phyloP scores from a whole-genome alignment of 768 basidiomycete genomes.

The Collybia mongolica region DNA sequence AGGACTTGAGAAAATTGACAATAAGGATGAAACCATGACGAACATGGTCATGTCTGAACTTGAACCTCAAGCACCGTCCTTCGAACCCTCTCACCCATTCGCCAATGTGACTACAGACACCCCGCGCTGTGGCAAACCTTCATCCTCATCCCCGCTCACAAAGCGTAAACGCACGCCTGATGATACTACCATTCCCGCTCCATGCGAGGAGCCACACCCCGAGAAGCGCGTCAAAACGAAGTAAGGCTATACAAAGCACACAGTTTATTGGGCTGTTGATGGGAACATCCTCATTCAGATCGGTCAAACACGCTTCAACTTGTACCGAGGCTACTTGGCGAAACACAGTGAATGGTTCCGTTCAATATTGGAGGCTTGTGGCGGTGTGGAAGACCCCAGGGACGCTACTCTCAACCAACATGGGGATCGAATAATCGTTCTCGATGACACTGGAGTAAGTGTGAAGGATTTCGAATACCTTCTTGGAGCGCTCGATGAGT shows the following conservation, averaged over 20 bases:
- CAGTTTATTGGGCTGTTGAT: constrained; percentile 20
- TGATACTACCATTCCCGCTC: too few species aligned
- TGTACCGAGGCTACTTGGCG: constrained; percentile 22
- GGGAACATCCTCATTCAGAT: constrained; percentile 24
- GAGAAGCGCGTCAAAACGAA: constrained; percentile 1
- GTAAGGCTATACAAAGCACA: constrained; percentile 15
- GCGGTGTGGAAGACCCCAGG: constrained; percentile 1
- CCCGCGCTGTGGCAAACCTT: too few species aligned
- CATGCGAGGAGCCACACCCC: not conserved
- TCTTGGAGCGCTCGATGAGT: constrained; percentile 16
- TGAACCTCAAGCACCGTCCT: too few species aligned
- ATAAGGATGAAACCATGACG: too few species aligned
- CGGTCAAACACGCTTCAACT: constrained; percentile 14
- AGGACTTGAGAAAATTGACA: too few species aligned
- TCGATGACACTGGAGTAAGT: not conserved
- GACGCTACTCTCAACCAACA: constrained; percentile 4
- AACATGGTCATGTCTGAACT: too few species aligned
- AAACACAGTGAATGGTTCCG: constrained; percentile 22
- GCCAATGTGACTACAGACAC: too few species aligned
- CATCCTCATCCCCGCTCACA: too few species aligned
- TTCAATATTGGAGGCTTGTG: constrained; percentile 14
- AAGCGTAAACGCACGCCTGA: too few species aligned
- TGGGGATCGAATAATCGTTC: constrained; percentile 5
- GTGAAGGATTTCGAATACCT: constrained; percentile 15
- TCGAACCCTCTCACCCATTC: too few species aligned